A percentile compares a stretch with the other conserved stretches of the same genome.
Conservation (phyloP, 2,329 filamentous ascomycete species). For the Xylaria sp. region DNA sequence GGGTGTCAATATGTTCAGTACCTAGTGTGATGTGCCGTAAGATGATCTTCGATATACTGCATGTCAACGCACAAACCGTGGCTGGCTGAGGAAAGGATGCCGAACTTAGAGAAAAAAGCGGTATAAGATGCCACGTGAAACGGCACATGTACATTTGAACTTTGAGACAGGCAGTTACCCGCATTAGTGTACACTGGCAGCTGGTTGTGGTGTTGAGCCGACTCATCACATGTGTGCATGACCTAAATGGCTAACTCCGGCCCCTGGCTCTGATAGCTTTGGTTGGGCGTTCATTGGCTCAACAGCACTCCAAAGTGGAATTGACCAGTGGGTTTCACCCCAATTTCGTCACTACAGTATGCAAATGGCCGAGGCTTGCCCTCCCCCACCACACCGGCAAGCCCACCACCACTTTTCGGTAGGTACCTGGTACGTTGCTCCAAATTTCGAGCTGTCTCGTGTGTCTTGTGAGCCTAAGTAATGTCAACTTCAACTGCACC, state of each 20-base stretch:
- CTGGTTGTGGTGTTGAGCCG: constrained; percentile 3
- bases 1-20: too few relatives aligned
- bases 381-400: constrained; percentile 5
- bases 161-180: not conserved
- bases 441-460: constrained; percentile 13
- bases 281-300: constrained; percentile 32
- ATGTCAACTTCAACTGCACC: constrained; percentile 11
- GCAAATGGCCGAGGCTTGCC: constrained; percentile 23
- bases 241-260: constrained; percentile 7
- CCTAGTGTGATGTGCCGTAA: not conserved
- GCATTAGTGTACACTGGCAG: too few relatives aligned
- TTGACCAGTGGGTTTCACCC: constrained; percentile 4
- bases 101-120: too few relatives aligned
- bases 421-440: constrained; percentile 8
- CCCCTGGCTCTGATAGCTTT: not conserved
- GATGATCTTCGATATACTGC: not conserved
- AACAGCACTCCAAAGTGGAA: constrained; percentile 4
- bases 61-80: not conserved
- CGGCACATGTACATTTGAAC: not conserved
- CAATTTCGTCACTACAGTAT: constrained; percentile 22
- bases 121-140: not conserved
- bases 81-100: not conserved
- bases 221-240: constrained; percentile 22
- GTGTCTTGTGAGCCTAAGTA: constrained; percentile 23
- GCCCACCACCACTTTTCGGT: constrained; percentile 12